These are phyloP conservation scores for Microdochium bolleyi DNA, from an alignment of 2,329 filamentous ascomycete species.

Conservation along the genomic window DNA sequence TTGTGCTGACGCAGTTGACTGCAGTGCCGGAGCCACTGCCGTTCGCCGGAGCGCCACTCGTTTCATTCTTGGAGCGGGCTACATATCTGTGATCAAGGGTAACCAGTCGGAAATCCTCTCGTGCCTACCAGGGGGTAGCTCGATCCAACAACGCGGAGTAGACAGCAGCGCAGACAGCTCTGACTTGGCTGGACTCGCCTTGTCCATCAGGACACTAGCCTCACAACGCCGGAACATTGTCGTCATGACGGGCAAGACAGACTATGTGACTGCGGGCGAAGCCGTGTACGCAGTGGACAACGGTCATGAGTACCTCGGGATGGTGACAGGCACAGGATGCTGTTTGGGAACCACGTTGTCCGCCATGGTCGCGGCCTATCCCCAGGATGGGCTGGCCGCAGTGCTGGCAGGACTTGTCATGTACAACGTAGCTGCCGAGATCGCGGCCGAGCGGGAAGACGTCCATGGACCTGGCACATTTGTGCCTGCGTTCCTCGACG, in stretches of 20 bases:
- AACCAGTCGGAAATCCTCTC: conserved; percentile 93
- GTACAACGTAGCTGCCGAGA: conserved; percentile 69
- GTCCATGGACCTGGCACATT: conserved; percentile 81
- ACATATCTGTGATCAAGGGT: conserved; percentile 85
- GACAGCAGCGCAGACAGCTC: conserved; percentile 59
- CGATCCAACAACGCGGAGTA: conserved; percentile 68
- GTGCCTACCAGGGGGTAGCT: conserved; percentile 27
- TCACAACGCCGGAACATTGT: conserved; percentile 61
- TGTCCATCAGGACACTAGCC: conserved; percentile 60
- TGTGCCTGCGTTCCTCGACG: conserved; percentile 78
- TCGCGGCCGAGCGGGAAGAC: conserved; percentile 52
- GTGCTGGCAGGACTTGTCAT: conserved; percentile 65
- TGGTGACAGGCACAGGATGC: conserved; percentile 76
- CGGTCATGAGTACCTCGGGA: conserved; percentile 63
- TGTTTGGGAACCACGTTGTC: conserved; percentile 76
- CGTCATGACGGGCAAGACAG: conserved; percentile 72
- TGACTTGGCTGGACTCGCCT: conserved; percentile 43
- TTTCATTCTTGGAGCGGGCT: conserved; percentile 62
- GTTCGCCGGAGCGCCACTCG: conserved; percentile 65
- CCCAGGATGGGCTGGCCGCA: conserved; percentile 60
- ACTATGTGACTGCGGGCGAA: conserved; percentile 69
- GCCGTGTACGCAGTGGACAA: conserved; percentile 64
- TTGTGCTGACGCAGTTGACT: not conserved
- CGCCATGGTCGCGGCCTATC: conserved; percentile 59
- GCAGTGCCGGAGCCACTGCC: conserved; percentile 67